phyloP scores from a whole-genome alignment of 257 asterid genomes.

The Scutellaria minor region DNA sequence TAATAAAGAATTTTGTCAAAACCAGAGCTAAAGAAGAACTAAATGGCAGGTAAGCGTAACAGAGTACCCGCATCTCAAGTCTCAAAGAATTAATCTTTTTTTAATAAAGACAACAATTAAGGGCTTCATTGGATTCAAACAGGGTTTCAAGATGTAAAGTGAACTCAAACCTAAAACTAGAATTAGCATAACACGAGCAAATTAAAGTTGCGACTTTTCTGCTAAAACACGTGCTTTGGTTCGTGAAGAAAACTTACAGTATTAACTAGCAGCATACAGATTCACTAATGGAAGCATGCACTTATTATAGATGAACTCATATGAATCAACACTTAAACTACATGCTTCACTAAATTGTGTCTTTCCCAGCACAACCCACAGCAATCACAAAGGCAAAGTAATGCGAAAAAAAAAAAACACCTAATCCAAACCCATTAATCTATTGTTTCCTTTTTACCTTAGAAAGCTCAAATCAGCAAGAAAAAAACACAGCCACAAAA shows the following conservation, averaged over 20 bases:
- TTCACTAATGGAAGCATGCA: neutral
- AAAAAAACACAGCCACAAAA: constrained; percentile 24
- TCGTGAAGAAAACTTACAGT: neutral
- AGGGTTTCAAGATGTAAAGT: neutral
- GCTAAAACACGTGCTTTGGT: neutral
- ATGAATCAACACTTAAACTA: neutral
- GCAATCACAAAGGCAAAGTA: constrained; percentile 11
- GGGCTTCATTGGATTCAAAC: neutral
- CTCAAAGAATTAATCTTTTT: neutral
- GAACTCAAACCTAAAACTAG: neutral
- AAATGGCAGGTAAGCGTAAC: neutral
- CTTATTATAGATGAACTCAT: neutral
- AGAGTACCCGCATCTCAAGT: constrained; percentile 16
- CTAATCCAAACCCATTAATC: neutral
- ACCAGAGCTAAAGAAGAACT: neutral
- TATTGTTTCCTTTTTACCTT: neutral
- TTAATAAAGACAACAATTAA: neutral
- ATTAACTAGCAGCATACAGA: constrained; percentile 15
- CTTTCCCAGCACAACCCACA: constrained; percentile 1
- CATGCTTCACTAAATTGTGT: neutral
- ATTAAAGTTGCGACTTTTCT: neutral
- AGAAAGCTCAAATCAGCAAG: constrained; percentile 18
- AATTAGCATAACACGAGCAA: constrained; percentile 24
- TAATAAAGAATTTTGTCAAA: neutral
- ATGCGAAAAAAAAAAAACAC: neutral